phyloP scores from a whole-genome alignment of 345 rosid genomes.

The Erodium maritimum region DNA sequence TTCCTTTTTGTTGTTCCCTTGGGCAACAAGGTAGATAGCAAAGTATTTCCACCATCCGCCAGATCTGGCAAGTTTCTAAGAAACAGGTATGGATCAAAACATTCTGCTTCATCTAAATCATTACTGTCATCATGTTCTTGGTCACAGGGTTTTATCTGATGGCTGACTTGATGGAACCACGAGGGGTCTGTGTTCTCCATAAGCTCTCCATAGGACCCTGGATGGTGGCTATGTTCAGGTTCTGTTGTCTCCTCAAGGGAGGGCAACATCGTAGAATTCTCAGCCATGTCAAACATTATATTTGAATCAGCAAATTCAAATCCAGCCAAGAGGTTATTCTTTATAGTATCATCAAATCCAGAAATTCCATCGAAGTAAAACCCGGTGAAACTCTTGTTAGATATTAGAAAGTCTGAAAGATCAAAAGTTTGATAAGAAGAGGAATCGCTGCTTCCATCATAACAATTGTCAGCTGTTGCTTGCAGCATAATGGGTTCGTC shows the following conservation, averaged over 20 bases:
- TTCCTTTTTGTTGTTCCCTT: conserved; percentile 10
- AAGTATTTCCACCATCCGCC: conserved; percentile 13
- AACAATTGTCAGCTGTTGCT: background rate
- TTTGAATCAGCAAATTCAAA: conserved; percentile 12
- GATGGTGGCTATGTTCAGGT: conserved; percentile 3
- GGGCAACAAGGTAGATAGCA: conserved; percentile 13
- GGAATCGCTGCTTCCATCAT: conserved; percentile 1
- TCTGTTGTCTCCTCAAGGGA: conserved; percentile 7
- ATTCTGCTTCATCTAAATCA: conserved; percentile 13
- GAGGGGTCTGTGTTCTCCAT: conserved; percentile 10
- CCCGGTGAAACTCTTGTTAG: conserved; percentile 2
- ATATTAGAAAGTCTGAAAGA: conserved; percentile 6
- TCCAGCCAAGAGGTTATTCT: conserved; percentile 5
- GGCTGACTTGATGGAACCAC: conserved; percentile 9
- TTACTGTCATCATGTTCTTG: conserved; percentile 4
- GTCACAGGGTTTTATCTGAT: conserved; percentile 13
- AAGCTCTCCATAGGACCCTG: conserved; percentile 7
- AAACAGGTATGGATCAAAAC: conserved; percentile 13
- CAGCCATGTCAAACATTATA: conserved; percentile 12
- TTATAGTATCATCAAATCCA: conserved; percentile 13
- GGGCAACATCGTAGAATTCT: conserved; percentile 6
- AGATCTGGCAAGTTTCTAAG: conserved; percentile 18
- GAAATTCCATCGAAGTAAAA: conserved; percentile 2
- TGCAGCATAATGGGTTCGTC: background rate
- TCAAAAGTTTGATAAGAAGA: conserved; percentile 4